These are phyloP conservation scores for Candida nonsorbophila DNA, from an alignment of 805 yeast species.

Conservation along the genomic window DNA sequence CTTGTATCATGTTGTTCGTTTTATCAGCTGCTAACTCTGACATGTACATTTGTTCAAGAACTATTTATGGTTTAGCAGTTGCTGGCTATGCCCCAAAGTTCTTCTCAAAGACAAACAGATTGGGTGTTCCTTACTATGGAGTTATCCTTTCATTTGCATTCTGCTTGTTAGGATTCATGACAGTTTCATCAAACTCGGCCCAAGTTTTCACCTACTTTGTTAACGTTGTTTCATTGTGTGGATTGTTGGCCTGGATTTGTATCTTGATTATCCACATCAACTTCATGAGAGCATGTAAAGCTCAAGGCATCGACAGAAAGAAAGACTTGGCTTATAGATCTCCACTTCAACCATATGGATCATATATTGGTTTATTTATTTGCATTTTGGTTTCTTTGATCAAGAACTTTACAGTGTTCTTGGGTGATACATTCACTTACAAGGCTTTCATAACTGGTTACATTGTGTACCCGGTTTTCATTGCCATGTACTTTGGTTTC, in stretches of 20 bases:
- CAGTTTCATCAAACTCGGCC: slow-evolving; percentile 50
- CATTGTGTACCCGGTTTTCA: slow-evolving; percentile 64
- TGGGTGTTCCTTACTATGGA: slow-evolving; percentile 69
- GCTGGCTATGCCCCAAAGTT: slow-evolving; percentile 71
- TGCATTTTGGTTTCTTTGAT: slow-evolving; percentile 54
- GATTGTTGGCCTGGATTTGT: slow-evolving; percentile 70
- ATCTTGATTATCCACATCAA: slow-evolving; percentile 63
- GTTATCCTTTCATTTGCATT: slow-evolving; percentile 46
- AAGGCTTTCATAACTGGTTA: slow-evolving; percentile 72
- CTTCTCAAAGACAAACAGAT: slow-evolving; percentile 57
- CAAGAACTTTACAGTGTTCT: slow-evolving; percentile 70
- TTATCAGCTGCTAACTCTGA: slow-evolving; percentile 81
- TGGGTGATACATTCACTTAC: slow-evolving; percentile 52
- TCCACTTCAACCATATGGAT: slow-evolving; percentile 66
- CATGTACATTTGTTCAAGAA: slow-evolving; percentile 72
- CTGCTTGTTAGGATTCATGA: slow-evolving; percentile 68
- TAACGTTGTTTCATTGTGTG: slow-evolving; percentile 71
- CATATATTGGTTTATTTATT: slow-evolving; percentile 51
- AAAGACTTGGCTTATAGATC: slow-evolving; percentile 53
- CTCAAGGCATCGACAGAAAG: slow-evolving; percentile 57
- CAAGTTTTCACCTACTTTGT: slow-evolving; percentile 65
- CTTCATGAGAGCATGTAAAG: slow-evolving; percentile 60
- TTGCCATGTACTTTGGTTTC: slow-evolving; percentile 52
- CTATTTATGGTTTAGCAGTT: slow-evolving; percentile 63
- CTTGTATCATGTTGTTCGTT: slow-evolving; percentile 69